Evolutionary conservation across 768 basidiomycete genomes (phyloP).

Genomic region (Leccinellum luteum): DNA sequence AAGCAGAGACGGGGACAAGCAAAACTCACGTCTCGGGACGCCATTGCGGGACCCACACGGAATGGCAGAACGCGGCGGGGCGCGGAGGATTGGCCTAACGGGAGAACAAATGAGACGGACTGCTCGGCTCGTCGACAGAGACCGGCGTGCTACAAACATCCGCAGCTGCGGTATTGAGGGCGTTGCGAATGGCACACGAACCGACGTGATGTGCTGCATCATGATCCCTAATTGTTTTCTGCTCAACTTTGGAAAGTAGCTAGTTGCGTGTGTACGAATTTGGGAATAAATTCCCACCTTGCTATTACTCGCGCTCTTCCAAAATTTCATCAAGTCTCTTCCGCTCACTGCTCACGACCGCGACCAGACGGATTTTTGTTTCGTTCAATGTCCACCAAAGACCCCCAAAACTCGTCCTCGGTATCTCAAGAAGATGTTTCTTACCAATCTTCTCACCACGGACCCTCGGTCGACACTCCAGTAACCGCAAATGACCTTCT

Average conservation of each 20-base stretch:
- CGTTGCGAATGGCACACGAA: slow-evolving; percentile 21
- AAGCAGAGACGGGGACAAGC: slow-evolving; percentile 8
- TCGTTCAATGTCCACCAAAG: slow-evolving; percentile 29
- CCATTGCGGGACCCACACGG: slow-evolving; percentile 4
- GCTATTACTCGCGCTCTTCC: slow-evolving; percentile 22
- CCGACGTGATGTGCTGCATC: slow-evolving; percentile 18
- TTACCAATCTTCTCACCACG: slow-evolving; percentile 43
- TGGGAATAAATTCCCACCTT: slow-evolving; percentile 22
- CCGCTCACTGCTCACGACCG: slow-evolving; percentile 19
- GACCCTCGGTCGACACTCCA: slow-evolving; percentile 47
- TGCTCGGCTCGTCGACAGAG: slow-evolving; percentile 25
- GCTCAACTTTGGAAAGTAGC: slow-evolving; percentile 14
- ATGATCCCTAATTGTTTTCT: slow-evolving; percentile 30
- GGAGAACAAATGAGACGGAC: slow-evolving; percentile 17
- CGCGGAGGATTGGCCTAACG: slow-evolving; percentile 12
- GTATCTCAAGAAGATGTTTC: slow-evolving; percentile 47
- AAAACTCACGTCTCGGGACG: slow-evolving; percentile 29
- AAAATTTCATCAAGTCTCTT: slow-evolving; percentile 29
- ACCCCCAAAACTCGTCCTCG: slow-evolving; percentile 25
- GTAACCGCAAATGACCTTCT: slow-evolving; percentile 88
- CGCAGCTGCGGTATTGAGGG: slow-evolving; percentile 24
- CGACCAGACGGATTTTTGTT: slow-evolving; percentile 13
- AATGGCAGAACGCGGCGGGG: slow-evolving; percentile 8
- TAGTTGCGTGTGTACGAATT: neutral
- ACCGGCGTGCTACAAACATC: slow-evolving; percentile 16